Evolutionary conservation across 2,329 filamentous ascomycete genomes (phyloP), one percentile per base, ranked within the genome.

Genomic region (Diplodia corticola): DNA sequence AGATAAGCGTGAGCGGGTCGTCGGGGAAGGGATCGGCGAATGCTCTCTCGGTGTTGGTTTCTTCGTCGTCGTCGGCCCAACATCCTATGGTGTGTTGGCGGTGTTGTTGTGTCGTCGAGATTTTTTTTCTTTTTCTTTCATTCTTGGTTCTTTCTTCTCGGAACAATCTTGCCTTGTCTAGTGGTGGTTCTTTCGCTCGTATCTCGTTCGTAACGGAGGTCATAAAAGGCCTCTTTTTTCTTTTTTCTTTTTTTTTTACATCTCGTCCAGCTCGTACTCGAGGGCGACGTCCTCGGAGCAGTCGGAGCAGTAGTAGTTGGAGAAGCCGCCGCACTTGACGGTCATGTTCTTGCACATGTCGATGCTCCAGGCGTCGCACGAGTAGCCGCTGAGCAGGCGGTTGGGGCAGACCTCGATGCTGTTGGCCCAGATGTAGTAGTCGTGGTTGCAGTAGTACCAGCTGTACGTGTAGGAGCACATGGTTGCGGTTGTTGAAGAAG

Each of bases 391-490:
- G 24, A 83, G 76, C 6, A 80, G 78, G 20, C 80, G 78, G 63
- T 78, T 79, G 10, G 72, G 74, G 74, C 81, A 82, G 68, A 80
- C 75, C 70, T 83, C 80, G 67, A 82, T 77, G 64, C 72, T 77
- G 73, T 82, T 78, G 67, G 76, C 73, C 75, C 79, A 79, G 73
- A 82, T 81, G 73, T 80, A 82, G 73, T 80, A 80, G 70, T 80
- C 80, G 73, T 81, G 80, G 73, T 80, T 80, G 74, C 80, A 82
- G 73, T 78, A 79, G 72, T 82, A 82, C 76, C 78, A 79, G 35
- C 76, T 77, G 71, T 82, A 82, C 12, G 80, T 81, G 72, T 82
- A 82, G 44, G 73, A 75, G 71, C 80, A 82, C 80, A 82, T 82
- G 65, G 63, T 28, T 33, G 60, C 48, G 35, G 24, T 68, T 30